Evolutionary conservation across 2,329 filamentous ascomycete species (phyloP).

Genomic region (Alternaria angustiovoidea): DNA sequence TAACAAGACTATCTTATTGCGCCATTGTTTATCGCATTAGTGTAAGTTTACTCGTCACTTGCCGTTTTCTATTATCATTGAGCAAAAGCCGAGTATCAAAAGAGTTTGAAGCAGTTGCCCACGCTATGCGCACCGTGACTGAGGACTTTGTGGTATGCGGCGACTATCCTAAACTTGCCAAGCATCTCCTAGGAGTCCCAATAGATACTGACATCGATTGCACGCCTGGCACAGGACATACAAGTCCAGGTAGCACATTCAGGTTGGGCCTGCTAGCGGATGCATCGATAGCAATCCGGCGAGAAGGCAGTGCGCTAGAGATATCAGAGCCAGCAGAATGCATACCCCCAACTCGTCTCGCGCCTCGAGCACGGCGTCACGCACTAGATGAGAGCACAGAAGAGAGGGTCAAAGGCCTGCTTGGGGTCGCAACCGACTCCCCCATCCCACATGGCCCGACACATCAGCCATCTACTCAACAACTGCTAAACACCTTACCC

Average conservation of each 20-base stretch:
- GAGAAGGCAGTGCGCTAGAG: neutral
- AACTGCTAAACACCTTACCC: slow-evolving; percentile 1
- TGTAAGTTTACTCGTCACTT: neutral
- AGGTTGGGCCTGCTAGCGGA: neutral
- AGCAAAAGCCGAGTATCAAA: neutral
- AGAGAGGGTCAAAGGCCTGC: neutral
- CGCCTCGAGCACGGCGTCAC: neutral
- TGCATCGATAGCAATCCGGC: neutral
- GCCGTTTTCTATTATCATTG: neutral
- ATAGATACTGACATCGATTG: neutral
- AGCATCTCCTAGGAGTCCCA: neutral
- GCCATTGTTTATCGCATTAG: neutral
- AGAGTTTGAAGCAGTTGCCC: neutral
- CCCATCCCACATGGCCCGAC: neutral
- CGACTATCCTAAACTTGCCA: rapidly evolving
- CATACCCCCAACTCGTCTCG: no score
- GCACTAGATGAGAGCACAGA: neutral
- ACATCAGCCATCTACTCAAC: neutral
- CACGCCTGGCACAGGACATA: neutral
- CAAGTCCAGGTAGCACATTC: neutral
- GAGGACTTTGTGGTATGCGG: neutral
- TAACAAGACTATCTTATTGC: neutral
- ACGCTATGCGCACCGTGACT: neutral
- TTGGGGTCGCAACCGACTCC: neutral
- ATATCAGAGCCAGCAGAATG: neutral